Percentiles rank a stretch among this genome's conserved stretches.
These are phyloP conservation scores for Aureobasidium sp. DNA, from an alignment of 2,329 filamentous ascomycete genomes.

Conservation along the genomic window DNA sequence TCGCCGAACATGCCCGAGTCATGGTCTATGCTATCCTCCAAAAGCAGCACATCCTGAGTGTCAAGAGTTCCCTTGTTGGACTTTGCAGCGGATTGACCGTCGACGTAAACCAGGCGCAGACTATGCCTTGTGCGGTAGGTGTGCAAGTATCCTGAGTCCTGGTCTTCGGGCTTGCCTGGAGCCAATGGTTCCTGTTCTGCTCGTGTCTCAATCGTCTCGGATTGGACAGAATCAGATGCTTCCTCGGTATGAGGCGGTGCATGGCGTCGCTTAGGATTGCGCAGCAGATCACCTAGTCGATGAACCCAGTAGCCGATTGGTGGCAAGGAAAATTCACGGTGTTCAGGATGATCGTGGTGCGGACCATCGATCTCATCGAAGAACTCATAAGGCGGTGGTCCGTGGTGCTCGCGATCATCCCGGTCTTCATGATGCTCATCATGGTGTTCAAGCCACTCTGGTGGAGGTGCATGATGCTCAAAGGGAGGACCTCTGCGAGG, in stretches of 20 bases:
- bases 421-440: not conserved
- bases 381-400: not conserved
- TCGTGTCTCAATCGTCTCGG: not conserved
- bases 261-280: not conserved
- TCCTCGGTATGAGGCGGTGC: not conserved
- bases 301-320: not conserved
- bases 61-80: constrained; percentile 59
- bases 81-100: constrained; percentile 64
- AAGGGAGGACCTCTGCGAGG: not conserved
- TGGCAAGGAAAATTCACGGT: not conserved
- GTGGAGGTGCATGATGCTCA: not conserved
- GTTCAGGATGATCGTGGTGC: not conserved
- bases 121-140: constrained; percentile 54
- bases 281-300: constrained; percentile 1
- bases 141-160: constrained; percentile 53
- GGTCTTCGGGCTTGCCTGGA: constrained; percentile 2
- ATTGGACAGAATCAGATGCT: not conserved
- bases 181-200: not conserved
- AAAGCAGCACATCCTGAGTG: constrained; percentile 55
- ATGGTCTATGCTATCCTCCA: constrained; percentile 19
- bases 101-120: constrained; percentile 59
- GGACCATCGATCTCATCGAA: not conserved
- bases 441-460: not conserved
- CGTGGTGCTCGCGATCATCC: not conserved
- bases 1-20: constrained; percentile 38